Evolutionary conservation across 495 filamentous ascomycete species (phyloP).

Genomic region (Penicillium ochrochloron): DNA sequence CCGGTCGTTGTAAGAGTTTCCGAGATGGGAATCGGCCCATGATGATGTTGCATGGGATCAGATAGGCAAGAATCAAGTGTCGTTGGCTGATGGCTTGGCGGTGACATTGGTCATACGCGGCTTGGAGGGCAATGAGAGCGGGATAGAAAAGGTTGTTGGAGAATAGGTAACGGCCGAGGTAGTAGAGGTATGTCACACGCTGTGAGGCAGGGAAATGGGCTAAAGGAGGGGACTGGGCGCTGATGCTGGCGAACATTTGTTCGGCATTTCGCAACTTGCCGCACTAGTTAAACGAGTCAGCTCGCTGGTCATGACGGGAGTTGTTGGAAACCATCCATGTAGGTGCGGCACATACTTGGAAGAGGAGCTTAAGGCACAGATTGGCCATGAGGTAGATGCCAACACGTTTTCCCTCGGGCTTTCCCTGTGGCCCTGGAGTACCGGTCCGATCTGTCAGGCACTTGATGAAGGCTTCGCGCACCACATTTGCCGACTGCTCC

Average conservation of each 20-base stretch:
- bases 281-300: conserved; percentile 41
- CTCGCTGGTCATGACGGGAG: neutral
- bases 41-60: conserved; percentile 81
- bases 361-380: conserved; percentile 84
- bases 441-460: conserved; percentile 83
- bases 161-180: conserved; percentile 88
- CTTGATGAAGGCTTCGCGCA: conserved; percentile 88
- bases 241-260: conserved; percentile 89
- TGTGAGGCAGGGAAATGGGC: conserved; percentile 83
- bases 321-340: neutral
- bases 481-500: conserved; percentile 81
- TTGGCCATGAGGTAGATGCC: conserved; percentile 93
- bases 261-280: conserved; percentile 68
- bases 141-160: conserved; percentile 78
- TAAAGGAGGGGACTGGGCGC: conserved; percentile 77
- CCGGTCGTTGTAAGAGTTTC: conserved; percentile 67
- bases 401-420: conserved; percentile 79
- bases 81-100: conserved; percentile 69
- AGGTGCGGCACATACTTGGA: conserved; percentile 60
- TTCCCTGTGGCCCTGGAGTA: conserved; percentile 53
- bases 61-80: conserved; percentile 78
- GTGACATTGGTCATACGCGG: conserved; percentile 80
- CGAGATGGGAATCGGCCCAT: conserved; percentile 81
- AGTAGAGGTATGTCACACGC: conserved; percentile 90
- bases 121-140: conserved; percentile 72